phyloP scores from a whole-genome alignment of 805 yeast species.

The Starmerella cellae region DNA sequence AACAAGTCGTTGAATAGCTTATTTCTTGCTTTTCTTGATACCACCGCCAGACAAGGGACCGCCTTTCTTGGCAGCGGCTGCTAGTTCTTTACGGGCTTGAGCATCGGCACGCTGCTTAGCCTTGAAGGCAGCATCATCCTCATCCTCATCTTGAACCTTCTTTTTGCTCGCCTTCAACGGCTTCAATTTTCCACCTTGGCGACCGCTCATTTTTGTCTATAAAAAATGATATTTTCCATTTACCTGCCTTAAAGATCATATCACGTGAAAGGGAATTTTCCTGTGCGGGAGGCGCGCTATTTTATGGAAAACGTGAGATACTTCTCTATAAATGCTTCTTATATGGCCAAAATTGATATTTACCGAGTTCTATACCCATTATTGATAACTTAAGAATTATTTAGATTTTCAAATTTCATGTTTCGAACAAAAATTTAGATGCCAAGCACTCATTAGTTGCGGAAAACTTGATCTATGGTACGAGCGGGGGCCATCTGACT shows the following conservation, averaged over 20 bases:
- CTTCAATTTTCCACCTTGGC: slow-evolving; percentile 95
- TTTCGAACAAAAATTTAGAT: too few relatives aligned
- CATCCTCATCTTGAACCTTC: slow-evolving; percentile 54
- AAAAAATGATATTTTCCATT: neutral
- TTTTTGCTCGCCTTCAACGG: slow-evolving; percentile 77
- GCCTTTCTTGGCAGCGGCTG: slow-evolving; percentile 72
- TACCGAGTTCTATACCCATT: too few relatives aligned
- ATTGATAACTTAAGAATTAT: too few relatives aligned
- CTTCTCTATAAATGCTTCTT: too few relatives aligned
- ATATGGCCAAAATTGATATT: too few relatives aligned
- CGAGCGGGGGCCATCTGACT: neutral
- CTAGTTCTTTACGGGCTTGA: slow-evolving; percentile 82
- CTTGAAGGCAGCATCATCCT: slow-evolving; percentile 76
- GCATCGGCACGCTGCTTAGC: slow-evolving; percentile 92
- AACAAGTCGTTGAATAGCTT: too few relatives aligned
- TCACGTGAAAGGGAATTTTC: too few relatives aligned
- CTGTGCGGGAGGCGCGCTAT: too few relatives aligned
- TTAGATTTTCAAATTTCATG: too few relatives aligned
- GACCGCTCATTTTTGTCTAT: slow-evolving; percentile 87
- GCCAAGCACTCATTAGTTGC: too few relatives aligned
- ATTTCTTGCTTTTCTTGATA: slow-evolving; percentile 57
- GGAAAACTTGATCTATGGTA: too few relatives aligned
- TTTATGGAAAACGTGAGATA: too few relatives aligned
- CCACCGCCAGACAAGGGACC: slow-evolving; percentile 92
- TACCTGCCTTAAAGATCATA: neutral